Percentiles rank a stretch among this genome's conserved stretches.
phyloP scores from a whole-genome alignment of 495 filamentous ascomycete genomes.

The Penicillium argentinense region DNA sequence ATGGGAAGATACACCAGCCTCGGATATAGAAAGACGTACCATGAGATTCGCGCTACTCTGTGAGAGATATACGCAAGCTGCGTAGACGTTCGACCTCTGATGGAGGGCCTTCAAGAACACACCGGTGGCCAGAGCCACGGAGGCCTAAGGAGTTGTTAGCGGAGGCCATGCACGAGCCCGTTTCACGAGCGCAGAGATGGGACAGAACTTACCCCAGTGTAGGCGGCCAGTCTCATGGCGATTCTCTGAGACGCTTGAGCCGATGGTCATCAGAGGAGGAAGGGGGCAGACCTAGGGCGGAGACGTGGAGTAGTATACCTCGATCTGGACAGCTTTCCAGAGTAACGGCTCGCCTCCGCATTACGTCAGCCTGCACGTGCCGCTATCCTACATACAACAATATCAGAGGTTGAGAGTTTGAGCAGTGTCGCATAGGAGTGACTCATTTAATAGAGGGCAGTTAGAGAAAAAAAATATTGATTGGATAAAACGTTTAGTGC shows the following conservation, averaged over 20 bases:
- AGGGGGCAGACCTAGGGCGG: conserved; percentile 10
- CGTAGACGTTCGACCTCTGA: conserved; percentile 95
- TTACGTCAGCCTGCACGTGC: conserved; percentile 39
- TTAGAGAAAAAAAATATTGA: too few species aligned
- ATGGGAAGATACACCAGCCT: background rate
- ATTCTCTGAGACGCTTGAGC: conserved; percentile 22
- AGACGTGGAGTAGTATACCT: conserved; percentile 16
- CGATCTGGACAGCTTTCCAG: conserved; percentile 46
- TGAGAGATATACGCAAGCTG: conserved; percentile 90
- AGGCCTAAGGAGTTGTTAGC: conserved; percentile 54
- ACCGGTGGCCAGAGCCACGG: conserved; percentile 73
- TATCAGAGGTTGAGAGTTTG: too few species aligned
- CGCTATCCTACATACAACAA: too few species aligned
- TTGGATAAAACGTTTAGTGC: too few species aligned
- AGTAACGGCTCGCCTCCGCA: conserved; percentile 22
- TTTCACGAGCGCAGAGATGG: background rate
- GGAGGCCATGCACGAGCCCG: too few species aligned
- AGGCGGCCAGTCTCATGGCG: conserved; percentile 54
- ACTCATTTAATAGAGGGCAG: too few species aligned
- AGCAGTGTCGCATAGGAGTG: too few species aligned
- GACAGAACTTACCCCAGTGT: conserved; percentile 47
- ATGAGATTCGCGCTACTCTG: conserved; percentile 94
- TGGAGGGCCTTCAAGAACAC: conserved; percentile 89
- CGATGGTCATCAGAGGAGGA: conserved; percentile 33
- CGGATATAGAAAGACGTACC: conserved; percentile 50